These are phyloP conservation scores for Suillus placidus DNA, from an alignment of 768 basidiomycete genomes.

Conservation along the genomic window DNA sequence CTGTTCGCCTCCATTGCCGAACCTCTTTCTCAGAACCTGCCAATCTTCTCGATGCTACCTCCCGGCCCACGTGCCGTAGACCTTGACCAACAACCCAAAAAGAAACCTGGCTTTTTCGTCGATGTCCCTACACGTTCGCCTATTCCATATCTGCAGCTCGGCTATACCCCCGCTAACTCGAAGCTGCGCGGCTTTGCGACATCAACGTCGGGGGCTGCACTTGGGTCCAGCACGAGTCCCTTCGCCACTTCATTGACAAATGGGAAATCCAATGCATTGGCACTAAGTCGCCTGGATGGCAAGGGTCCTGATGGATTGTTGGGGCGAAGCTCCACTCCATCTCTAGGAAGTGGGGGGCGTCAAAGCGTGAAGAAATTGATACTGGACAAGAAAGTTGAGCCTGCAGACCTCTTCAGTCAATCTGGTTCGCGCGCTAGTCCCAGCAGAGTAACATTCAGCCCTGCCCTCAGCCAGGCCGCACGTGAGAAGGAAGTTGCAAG, in stretches of 20 bases:
- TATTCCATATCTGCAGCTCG: slow-evolving; percentile 62
- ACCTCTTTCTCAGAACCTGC: slow-evolving; percentile 72
- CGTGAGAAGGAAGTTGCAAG: slow-evolving; percentile 69
- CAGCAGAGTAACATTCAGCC: slow-evolving; percentile 69
- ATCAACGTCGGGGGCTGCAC: slow-evolving; percentile 43
- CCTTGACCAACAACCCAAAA: slow-evolving; percentile 67
- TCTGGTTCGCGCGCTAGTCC: slow-evolving; percentile 36
- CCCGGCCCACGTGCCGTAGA: slow-evolving; percentile 66
- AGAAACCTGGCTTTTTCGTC: slow-evolving; percentile 76
- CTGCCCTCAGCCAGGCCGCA: slow-evolving; percentile 72
- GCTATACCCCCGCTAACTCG: slow-evolving; percentile 62
- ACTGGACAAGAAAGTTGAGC: slow-evolving; percentile 81
- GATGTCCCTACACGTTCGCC: slow-evolving; percentile 76
- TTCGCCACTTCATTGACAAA: slow-evolving; percentile 51
- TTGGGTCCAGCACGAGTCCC: slow-evolving; percentile 37
- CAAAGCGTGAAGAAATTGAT: slow-evolving; percentile 94
- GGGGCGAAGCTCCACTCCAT: slow-evolving; percentile 57
- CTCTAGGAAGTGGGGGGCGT: slow-evolving; percentile 67
- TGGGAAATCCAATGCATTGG: slow-evolving; percentile 58
- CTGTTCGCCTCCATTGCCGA: slow-evolving; percentile 89
- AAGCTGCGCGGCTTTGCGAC: slow-evolving; percentile 70
- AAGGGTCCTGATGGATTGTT: slow-evolving; percentile 50
- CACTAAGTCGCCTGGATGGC: slow-evolving; percentile 52
- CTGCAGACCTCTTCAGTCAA: slow-evolving; percentile 67
- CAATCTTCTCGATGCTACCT: slow-evolving; percentile 75